Conservation (phyloP, 495 filamentous ascomycete species). For the Penicillium lagena region DNA sequence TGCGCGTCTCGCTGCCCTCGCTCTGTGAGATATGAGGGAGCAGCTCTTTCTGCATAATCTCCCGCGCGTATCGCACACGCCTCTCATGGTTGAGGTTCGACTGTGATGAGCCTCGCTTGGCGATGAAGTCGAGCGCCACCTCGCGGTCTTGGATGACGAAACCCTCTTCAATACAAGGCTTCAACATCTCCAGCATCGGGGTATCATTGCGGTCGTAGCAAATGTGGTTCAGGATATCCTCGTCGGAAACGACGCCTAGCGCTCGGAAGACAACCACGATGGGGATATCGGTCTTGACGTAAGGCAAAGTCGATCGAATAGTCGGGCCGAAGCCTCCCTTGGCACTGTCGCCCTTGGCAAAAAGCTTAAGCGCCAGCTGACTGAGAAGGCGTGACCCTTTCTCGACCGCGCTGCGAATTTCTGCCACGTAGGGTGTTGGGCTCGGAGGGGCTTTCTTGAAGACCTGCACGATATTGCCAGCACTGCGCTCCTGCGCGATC, state of each 20-base stretch:
- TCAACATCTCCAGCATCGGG: slow-evolving; percentile 94
- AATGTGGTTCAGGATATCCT: slow-evolving; percentile 96
- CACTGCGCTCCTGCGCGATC: slow-evolving; percentile 94
- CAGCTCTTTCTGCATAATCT: slow-evolving; percentile 94
- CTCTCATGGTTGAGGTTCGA: slow-evolving; percentile 69
- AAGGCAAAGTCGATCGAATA: slow-evolving; percentile 82
- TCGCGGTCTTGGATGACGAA: slow-evolving; percentile 94
- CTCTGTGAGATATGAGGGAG: slow-evolving; percentile 93
- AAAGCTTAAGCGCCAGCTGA: slow-evolving; percentile 80
- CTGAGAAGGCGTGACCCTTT: slow-evolving; percentile 93
- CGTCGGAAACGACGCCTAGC: slow-evolving; percentile 91
- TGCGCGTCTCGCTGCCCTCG: slow-evolving; percentile 93
- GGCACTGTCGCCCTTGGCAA: slow-evolving; percentile 70
- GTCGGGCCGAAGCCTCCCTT: slow-evolving; percentile 79
- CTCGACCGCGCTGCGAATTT: slow-evolving; percentile 93
- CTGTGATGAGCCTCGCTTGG: slow-evolving; percentile 74
- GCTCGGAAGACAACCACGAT: slow-evolving; percentile 93
- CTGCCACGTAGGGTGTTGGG: slow-evolving; percentile 83
- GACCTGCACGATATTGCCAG: slow-evolving; percentile 96
- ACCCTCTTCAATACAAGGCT: slow-evolving; percentile 93
- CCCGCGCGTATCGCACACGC: slow-evolving; percentile 83
- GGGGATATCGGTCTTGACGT: slow-evolving; percentile 88
- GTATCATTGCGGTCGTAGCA: slow-evolving; percentile 93
- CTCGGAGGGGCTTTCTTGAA: slow-evolving; percentile 93
- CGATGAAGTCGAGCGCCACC: slow-evolving; percentile 93